Base-by-base conservation (phyloP, 176 grass and related monocot species). In the Avena sativa region DNA sequence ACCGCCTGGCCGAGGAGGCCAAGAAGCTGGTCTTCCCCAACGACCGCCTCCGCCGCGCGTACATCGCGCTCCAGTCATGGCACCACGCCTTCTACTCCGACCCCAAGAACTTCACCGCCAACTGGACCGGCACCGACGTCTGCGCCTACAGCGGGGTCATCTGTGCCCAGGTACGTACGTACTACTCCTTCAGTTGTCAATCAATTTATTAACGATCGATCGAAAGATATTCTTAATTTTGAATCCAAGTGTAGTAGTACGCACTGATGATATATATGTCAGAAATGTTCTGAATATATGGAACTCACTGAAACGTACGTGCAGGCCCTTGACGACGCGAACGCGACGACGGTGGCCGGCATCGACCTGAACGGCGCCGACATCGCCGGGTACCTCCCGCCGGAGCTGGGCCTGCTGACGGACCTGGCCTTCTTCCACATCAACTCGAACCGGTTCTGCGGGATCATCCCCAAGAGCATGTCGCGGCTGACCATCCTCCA, bases 81-180 rank as follows among this genome's bases (percentile, higher is more conserved):
- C 78, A 51, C 5, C 84, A 74, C n/a, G 92, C 92, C 1, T 91
- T 94, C 70, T 94, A 94, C 81, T 94, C 92, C 5, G 89, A 94
- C 77, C 92, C 92, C 16, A 76, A 34, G 28, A 78, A 81, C 1
- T 94, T 19, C 89, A 91, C 92, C 38, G 0, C 5, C 69, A 85
- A 91, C 59, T 94, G 92, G 92, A 25, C 34, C 3, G 89, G 89
- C 36, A 9, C 17, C 16, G 81, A 91, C 80, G 92, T 94, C 2
- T 94, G 92, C 81, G 6, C 43, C 8, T 94, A 94, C 80, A 85
- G 78, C 56, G 89, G 89, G 38, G 81, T 94, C 1, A n/a, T 87
- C 1, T 94, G 92, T 38, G 6, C 26, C 0, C 10, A 21, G 26
- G 63, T 23, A 64, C 17, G 53, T 4, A 47, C 44, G 6, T 48